A percentile compares a stretch with the other conserved stretches of the same genome.
These are phyloP conservation scores for Metarhizium album DNA, from an alignment of 2,329 filamentous ascomycete genomes.

Conservation along the genomic window DNA sequence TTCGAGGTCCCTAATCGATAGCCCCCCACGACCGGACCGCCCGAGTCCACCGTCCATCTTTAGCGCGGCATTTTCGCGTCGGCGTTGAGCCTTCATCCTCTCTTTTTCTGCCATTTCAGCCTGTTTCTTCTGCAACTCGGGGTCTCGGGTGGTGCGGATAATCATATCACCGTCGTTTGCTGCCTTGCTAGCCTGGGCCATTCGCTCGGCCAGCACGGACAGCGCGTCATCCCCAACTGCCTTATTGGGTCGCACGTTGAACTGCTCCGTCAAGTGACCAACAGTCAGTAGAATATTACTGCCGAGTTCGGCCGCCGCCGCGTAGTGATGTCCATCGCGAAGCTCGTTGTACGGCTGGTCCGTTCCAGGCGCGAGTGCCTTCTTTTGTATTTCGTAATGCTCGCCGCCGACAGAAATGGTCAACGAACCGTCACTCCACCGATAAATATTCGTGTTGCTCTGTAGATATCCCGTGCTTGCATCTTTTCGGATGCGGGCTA, in stretches of 20 bases:
- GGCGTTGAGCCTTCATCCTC: constrained; percentile 53
- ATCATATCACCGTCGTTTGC: constrained; percentile 51
- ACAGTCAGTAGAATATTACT: constrained; percentile 61
- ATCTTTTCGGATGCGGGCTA: constrained; percentile 60
- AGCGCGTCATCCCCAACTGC: constrained; percentile 62
- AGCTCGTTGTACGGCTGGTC: constrained; percentile 53
- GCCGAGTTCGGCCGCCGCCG: constrained; percentile 58
- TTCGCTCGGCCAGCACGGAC: constrained; percentile 53
- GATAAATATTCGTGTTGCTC: constrained; percentile 64
- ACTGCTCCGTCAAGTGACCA: constrained; percentile 65
- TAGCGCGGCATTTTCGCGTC: constrained; percentile 56
- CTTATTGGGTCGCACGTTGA: constrained; percentile 56
- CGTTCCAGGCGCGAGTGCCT: constrained; percentile 52
- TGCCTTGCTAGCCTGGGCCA: constrained; percentile 52
- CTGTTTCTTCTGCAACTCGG: constrained; percentile 62
- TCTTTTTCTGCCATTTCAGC: constrained; percentile 69
- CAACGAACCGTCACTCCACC: constrained; percentile 70
- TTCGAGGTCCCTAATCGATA: constrained; percentile 62
- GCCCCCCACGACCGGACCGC: constrained; percentile 40
- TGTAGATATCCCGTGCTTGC: constrained; percentile 54
- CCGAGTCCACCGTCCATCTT: constrained; percentile 49
- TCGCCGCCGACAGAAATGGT: constrained; percentile 65
- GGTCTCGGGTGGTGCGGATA: constrained; percentile 60
- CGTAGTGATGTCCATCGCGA: constrained; percentile 66
- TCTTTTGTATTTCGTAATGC: constrained; percentile 65